Evolutionary conservation across 1,284 basidiomycete genomes (phyloP), one percentile per base, ranked within the genome.

Genomic region (Thecaphora frezii): DNA sequence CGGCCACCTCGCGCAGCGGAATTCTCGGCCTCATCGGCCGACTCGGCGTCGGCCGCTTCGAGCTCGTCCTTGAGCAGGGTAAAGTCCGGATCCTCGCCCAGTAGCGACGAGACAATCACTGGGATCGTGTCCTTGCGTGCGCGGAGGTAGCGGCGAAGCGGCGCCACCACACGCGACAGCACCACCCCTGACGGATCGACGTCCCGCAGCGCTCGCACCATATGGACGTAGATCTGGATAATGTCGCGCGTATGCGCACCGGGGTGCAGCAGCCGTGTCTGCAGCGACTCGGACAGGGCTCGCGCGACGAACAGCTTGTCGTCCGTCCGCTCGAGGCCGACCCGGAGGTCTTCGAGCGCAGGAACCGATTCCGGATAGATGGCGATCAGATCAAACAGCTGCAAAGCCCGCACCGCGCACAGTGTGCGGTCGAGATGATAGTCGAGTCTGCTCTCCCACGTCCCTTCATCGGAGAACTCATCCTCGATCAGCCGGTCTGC

Each of bases 311-410:
- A 83, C 2, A 85, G 81, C 24, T 62, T 54, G 38, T 72, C 54
- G 37, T 59, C 61, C 5, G 67, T 66, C 28, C 51, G 60, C 9
- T 60, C 50, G 5, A 62, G 54, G 49, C 82, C 28, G 62, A 89
- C 88, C 80, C 86, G 88, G 26, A 98, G 83, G 78, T 98, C 96
- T 54, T 89, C 84, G n/a, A 98, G 81, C 0, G 92, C 93, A 1
- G 88, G 85, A 58, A 83, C 83, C 0, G 93, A 96, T 54, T 92
- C 89, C 0, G 96, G 93, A 69, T 87, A 96, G 71, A 93, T 89
- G 44, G 94, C 87, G 54, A 98, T 93, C 54, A 98, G 94, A 66
- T 96, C 91, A 73, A 96, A 97, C 19, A 98, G 87, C 80, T 97
- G 74, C 14, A 46, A 51, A 0, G 72, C 56, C 4, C 74, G 69